Percentiles rank a stretch among this genome's conserved stretches.
Evolutionary conservation across 257 asterid genomes (phyloP).

Genomic region (Coffea canephora): DNA sequence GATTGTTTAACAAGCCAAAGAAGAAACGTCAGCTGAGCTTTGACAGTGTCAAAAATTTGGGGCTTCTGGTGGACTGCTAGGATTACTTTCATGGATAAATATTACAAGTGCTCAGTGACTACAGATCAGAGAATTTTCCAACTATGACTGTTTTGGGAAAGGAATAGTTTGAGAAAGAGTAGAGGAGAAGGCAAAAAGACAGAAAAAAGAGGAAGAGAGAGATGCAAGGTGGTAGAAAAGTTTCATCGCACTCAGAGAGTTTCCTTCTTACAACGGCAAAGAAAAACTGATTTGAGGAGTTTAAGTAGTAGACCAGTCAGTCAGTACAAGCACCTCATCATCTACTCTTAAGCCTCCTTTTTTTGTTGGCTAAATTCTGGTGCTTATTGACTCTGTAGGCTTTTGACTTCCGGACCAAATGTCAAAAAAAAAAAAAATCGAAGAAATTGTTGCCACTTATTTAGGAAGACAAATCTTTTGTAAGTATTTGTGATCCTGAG

Average conservation of each 20-base stretch:
- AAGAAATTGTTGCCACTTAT: background rate
- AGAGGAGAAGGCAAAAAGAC: background rate
- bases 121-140: background rate
- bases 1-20: slow-evolving; percentile 24
- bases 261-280: slow-evolving; percentile 26
- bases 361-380: background rate
- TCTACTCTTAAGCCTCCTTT: background rate
- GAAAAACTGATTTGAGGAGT: background rate
- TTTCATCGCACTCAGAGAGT: background rate
- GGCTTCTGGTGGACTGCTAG: background rate
- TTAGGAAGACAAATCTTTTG: background rate
- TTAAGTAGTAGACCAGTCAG: background rate
- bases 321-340: no score
- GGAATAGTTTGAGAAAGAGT: background rate
- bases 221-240: background rate
- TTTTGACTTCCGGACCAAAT: background rate
- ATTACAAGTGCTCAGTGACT: background rate
- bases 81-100: background rate
- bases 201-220: background rate
- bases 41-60: slow-evolving; percentile 19
- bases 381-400: background rate
- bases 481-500: background rate
- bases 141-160: background rate
- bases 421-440: background rate
- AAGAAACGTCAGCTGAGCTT: slow-evolving; percentile 4